Percentiles rank a stretch among this genome's conserved stretches.
Evolutionary conservation across 2,329 filamentous ascomycete species (phyloP).

Genomic region (Dactylella cylindrospora): DNA sequence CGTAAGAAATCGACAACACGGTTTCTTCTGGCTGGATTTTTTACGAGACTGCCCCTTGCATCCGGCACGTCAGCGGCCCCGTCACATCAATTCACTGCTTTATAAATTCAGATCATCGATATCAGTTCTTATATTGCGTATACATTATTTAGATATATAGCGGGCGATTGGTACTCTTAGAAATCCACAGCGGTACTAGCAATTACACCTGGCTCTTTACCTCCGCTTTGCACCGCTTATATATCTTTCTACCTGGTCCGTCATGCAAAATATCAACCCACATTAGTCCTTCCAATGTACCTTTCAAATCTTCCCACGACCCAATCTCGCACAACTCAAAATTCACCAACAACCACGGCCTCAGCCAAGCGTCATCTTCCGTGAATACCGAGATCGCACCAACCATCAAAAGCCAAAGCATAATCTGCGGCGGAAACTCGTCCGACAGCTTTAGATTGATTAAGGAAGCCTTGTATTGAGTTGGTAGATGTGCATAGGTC

Average conservation of each 20-base stretch:
- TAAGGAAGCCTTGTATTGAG: slow-evolving; percentile 39
- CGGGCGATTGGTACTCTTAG: no score
- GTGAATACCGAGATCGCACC: slow-evolving; percentile 48
- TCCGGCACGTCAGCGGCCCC: no score
- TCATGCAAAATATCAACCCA: slow-evolving; percentile 51
- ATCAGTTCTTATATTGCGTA: no score
- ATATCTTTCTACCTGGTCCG: slow-evolving; percentile 48
- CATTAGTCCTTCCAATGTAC: slow-evolving; percentile 49
- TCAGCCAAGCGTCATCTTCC: slow-evolving; percentile 46
- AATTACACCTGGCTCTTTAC: not conserved
- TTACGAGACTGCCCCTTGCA: no score
- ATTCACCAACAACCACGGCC: slow-evolving; percentile 46
- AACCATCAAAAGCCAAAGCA: slow-evolving; percentile 49
- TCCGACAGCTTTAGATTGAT: slow-evolving; percentile 22
- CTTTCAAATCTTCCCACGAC: slow-evolving; percentile 47
- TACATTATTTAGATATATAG: no score
- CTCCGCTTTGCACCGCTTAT: slow-evolving; percentile 35
- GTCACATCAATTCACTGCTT: no score
- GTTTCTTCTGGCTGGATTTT: no score
- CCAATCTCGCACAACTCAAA: slow-evolving; percentile 38
- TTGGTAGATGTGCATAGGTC: slow-evolving; percentile 45
- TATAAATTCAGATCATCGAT: no score
- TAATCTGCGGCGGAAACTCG: slow-evolving; percentile 32
- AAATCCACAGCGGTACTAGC: no score
- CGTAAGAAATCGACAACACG: no score